phyloP scores from a whole-genome alignment of 345 rosid genomes.

The Brassica incana region DNA sequence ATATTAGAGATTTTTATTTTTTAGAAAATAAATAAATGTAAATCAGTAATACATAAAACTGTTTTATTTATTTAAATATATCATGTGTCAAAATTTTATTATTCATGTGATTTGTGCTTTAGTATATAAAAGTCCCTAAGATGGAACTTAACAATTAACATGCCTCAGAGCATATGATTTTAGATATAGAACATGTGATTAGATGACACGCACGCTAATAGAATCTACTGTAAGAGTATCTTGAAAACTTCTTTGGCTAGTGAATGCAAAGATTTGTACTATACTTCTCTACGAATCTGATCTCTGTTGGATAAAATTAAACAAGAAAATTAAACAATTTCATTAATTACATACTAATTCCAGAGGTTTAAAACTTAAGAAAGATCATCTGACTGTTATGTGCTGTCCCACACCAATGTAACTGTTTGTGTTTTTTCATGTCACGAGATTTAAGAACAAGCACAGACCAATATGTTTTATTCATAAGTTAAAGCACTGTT shows the following conservation, averaged over 20 bases:
- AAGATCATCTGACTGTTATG: conserved; percentile 34
- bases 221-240: conserved; percentile 4
- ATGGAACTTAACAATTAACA: neutral
- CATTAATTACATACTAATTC: neutral
- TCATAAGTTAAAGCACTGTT: conserved; percentile 9
- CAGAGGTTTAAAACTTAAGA: conserved; percentile 24
- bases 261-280: conserved; percentile 20
- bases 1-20: too few species aligned
- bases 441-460: conserved; percentile 35
- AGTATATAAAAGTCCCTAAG: neutral
- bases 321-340: neutral
- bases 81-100: too few species aligned
- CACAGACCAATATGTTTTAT: conserved; percentile 35
- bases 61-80: too few species aligned
- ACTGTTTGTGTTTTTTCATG: conserved; percentile 39
- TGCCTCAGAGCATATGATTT: neutral
- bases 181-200: conserved; percentile 11
- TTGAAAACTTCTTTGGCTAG: neutral
- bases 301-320: neutral
- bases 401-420: conserved; percentile 37
- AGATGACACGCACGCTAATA: conserved; percentile 14
- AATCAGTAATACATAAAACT: too few species aligned
- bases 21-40: too few species aligned
- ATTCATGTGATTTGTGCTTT: too few species aligned
- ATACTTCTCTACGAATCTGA: conserved; percentile 13